Evolutionary conservation across 1,284 basidiomycete genomes (phyloP), one percentile per base, ranked within the genome.

Genomic region (Cryptococcus sp.): DNA sequence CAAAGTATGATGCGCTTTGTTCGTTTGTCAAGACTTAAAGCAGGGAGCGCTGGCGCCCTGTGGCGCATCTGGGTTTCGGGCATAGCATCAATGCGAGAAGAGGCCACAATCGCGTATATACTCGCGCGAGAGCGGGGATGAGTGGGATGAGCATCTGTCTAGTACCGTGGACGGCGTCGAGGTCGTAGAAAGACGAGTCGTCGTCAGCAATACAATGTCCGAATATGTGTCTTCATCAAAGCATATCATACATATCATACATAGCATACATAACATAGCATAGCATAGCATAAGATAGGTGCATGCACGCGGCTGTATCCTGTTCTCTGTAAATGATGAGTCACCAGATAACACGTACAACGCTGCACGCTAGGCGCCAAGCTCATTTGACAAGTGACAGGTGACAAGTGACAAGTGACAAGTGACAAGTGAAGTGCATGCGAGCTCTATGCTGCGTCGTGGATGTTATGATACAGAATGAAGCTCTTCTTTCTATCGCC

Each of bases 1-100:
- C 64, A 77, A 76, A 58, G 69, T 73, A 6, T 72, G 61, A 45
- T 45, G 22, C 22, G n/a, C 42, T 45, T n/a, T 13, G 11, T n/a
- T 22, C n/a, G 2, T 22, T 42, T 3, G 16, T 19, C 41, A 42
- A 3, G 41, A 19, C 19, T 5, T 3, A 42, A 16, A 42, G 3
- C 7, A 5, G 16, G 3, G 3, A 5, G 19, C 5, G 7, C 16
- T 19, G 19, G 16, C 41, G 19, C 7, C 3, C 41, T 16, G 3
- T 5, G 7, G 41, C 19, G 16, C 7, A 7, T 42, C 16, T 17
- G 19, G 19, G 5, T 3, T 16, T 3, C 5, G 19, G 5, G 3
- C 7, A 7, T 42, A 19, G 16, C 41, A 16, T 3, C 3, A 42
- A 42, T 3, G n/a, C n/a, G 41, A 19, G 41, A 42, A 42, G 19